phyloP scores from a whole-genome alignment of 352 stramenopile species.

The Pythium myriotylum region DNA sequence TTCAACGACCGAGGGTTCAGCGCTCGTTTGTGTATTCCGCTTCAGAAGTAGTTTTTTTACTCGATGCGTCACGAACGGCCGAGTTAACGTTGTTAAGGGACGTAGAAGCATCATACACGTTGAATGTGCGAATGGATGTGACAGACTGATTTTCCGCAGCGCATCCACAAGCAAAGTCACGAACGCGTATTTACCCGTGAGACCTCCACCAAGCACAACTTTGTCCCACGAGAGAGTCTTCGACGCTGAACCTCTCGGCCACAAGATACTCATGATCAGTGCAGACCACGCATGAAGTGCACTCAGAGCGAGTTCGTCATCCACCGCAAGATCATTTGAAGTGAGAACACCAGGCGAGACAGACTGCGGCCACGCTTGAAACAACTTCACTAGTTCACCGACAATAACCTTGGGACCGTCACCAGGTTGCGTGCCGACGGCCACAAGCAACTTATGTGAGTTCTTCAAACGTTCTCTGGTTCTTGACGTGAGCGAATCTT shows the following conservation, averaged over 20 bases:
- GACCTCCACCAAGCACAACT: slow-evolving; percentile 60
- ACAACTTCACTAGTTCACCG: slow-evolving; percentile 65
- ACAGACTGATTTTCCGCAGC: slow-evolving; percentile 74
- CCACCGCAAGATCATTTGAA: slow-evolving; percentile 38
- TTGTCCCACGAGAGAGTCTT: slow-evolving; percentile 86
- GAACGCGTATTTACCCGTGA: slow-evolving; percentile 79
- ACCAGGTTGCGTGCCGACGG: slow-evolving; percentile 66
- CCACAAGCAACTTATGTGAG: slow-evolving; percentile 67
- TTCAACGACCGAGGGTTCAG: neutral
- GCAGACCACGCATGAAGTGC: slow-evolving; percentile 83
- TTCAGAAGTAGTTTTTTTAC: slow-evolving; percentile 73
- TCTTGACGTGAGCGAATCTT: slow-evolving; percentile 33
- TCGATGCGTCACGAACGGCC: slow-evolving; percentile 79
- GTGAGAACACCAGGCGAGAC: neutral
- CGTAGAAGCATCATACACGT: slow-evolving; percentile 81
- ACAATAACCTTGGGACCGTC: slow-evolving; percentile 82
- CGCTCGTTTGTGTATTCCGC: neutral
- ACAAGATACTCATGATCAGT: slow-evolving; percentile 88
- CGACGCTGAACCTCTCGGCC: slow-evolving; percentile 66
- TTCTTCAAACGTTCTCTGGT: slow-evolving; percentile 64
- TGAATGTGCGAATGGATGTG: slow-evolving; percentile 73
- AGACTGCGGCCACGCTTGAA: slow-evolving; percentile 63
- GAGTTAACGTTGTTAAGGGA: slow-evolving; percentile 78
- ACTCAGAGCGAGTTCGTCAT: slow-evolving; percentile 71
- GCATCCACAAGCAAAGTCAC: slow-evolving; percentile 77